A percentile compares a stretch with the other conserved stretches of the same genome.
phyloP scores from a whole-genome alignment of 495 filamentous ascomycete genomes.

The Penicillium bovifimosum region DNA sequence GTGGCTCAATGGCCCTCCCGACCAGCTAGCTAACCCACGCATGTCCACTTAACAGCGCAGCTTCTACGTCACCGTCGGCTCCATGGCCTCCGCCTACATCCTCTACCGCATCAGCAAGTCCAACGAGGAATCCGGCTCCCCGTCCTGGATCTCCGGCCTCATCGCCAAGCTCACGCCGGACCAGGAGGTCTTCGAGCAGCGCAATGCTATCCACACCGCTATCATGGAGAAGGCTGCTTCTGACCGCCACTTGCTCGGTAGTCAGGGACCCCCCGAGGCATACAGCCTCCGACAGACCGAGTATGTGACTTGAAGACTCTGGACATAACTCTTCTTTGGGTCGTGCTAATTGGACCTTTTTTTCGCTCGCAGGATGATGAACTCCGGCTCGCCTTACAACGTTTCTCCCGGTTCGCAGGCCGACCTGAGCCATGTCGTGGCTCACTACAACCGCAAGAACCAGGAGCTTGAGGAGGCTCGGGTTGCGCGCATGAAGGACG shows the following conservation, averaged over 20 bases:
- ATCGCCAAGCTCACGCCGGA: conserved; percentile 50
- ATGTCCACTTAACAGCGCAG: conserved; percentile 42
- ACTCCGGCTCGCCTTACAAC: conserved; percentile 57
- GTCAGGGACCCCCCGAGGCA: conserved; percentile 39
- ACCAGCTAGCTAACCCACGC: conserved; percentile 12
- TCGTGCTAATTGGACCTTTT: neutral
- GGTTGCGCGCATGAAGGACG: conserved; percentile 39
- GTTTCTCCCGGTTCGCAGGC: conserved; percentile 55
- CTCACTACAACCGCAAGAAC: conserved; percentile 57
- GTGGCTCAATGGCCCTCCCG: conserved; percentile 6
- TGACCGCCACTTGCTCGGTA: conserved; percentile 62
- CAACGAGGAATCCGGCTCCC: conserved; percentile 41
- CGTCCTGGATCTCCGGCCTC: conserved; percentile 50
- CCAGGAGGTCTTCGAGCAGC: conserved; percentile 48
- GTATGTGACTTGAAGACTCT: conserved; percentile 43
- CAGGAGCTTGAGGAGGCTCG: conserved; percentile 47
- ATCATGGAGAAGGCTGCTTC: conserved; percentile 64
- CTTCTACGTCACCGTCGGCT: conserved; percentile 61
- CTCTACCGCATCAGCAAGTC: conserved; percentile 49
- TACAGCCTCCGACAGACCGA: conserved; percentile 61
- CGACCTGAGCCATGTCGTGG: conserved; percentile 56
- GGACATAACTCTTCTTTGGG: neutral
- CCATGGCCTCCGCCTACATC: conserved; percentile 50
- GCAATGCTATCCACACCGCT: conserved; percentile 57
- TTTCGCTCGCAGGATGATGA: conserved; percentile 33